A percentile compares a stretch with the other conserved stretches of the same genome.
Evolutionary conservation across 768 basidiomycete genomes (phyloP).

Genomic region (Lactarius sp.): DNA sequence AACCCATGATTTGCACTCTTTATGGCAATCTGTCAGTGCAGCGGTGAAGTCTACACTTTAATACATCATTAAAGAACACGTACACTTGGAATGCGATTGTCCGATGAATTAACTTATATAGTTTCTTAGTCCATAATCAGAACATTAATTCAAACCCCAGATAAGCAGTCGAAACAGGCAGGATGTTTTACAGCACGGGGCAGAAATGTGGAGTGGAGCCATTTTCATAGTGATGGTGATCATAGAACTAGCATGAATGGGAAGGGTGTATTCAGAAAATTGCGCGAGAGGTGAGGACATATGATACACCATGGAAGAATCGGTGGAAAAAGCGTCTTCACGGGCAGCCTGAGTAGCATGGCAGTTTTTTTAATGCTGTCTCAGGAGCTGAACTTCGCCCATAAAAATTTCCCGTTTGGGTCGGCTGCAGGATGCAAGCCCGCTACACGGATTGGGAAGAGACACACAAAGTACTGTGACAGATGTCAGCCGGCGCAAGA

Average conservation of each 20-base stretch:
- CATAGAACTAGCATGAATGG: not conserved
- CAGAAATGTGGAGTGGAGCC: not conserved
- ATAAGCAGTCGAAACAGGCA: not conserved
- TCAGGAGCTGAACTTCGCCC: slow-evolving; percentile 4
- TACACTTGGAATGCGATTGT: not conserved
- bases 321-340: not conserved
- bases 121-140: too few relatives aligned
- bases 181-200: not conserved
- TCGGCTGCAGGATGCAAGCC: not conserved
- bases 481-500: not conserved
- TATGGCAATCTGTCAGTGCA: not conserved
- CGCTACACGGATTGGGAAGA: slow-evolving; percentile 1
- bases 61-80: not conserved
- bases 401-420: slow-evolving; percentile 1
- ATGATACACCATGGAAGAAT: not conserved
- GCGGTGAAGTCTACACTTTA: not conserved
- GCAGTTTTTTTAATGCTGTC: not conserved
- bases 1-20: too few relatives aligned
- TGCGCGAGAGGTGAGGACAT: not conserved
- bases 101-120: not conserved
- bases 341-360: not conserved
- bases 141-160: not conserved
- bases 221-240: not conserved
- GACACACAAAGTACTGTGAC: slow-evolving; percentile 6
- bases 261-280: not conserved